Evolutionary conservation across 306 rosid species (phyloP).

Genomic region (Vigna unguiculata): DNA sequence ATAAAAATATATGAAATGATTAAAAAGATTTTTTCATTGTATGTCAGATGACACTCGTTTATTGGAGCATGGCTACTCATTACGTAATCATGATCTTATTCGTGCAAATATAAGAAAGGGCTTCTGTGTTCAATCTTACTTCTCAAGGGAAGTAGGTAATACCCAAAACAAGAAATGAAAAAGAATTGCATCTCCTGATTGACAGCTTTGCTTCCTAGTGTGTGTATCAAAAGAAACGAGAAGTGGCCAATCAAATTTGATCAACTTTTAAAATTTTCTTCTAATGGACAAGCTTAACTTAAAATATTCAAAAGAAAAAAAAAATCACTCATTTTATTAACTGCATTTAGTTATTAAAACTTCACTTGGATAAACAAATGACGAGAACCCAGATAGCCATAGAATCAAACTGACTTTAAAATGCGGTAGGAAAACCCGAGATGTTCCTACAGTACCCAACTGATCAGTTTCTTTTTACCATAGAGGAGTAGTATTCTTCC

Average conservation of each 20-base stretch:
- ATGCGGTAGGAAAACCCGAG: neutral
- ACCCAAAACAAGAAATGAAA: neutral
- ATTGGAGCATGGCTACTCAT: neutral
- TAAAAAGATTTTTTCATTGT: neutral
- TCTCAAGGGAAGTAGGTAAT: neutral
- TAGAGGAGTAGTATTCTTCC: neutral
- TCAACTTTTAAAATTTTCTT: no score
- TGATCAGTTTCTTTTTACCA: neutral
- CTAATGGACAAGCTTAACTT: no score
- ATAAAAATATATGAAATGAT: slow-evolving; percentile 15
- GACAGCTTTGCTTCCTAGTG: no score
- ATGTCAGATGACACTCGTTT: neutral
- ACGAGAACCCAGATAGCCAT: neutral
- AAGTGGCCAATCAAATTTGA: no score
- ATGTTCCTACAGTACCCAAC: neutral
- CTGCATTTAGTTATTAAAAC: no score
- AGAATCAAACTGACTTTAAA: neutral
- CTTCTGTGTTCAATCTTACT: neutral
- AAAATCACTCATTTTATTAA: no score
- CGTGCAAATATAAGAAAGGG: slow-evolving; percentile 1
- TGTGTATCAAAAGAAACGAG: no score
- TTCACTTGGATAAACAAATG: no score
- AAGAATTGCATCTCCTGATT: no score
- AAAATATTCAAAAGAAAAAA: no score
- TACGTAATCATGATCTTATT: no score